phyloP scores from a whole-genome alignment of 768 basidiomycete species.

The Serendipita vermifera region DNA sequence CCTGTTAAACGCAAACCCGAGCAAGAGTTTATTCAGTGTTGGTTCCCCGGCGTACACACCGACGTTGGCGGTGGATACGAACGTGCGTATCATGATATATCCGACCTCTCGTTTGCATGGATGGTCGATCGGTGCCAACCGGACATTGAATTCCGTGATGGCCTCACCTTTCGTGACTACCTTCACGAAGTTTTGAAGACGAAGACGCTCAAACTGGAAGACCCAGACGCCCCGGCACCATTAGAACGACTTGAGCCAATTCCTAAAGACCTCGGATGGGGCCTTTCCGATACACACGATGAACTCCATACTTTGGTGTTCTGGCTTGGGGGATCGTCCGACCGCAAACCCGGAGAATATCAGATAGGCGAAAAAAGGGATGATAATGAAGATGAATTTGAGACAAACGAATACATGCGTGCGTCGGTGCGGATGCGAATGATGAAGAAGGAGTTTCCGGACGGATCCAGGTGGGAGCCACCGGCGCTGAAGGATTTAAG shows the following conservation, averaged over 20 bases:
- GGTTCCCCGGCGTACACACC: conserved; percentile 21
- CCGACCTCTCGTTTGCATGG: conserved; percentile 5
- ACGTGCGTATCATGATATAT: conserved; percentile 6
- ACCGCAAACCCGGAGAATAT: not conserved
- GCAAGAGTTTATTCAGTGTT: conserved; percentile 14
- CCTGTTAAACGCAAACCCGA: not conserved
- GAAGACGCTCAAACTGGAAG: not conserved
- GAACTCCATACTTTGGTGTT: not conserved
- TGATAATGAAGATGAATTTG: not conserved
- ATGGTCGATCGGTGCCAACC: not conserved
- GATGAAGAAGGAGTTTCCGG: not conserved
- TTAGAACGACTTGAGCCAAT: not conserved
- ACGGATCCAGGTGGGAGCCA: not conserved
- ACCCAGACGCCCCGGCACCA: not conserved
- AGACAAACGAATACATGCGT: not conserved
- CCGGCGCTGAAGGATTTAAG: not conserved
- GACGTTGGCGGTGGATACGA: conserved; percentile 17
- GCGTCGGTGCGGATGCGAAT: not conserved
- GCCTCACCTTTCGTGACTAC: not conserved
- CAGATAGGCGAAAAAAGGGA: not conserved
- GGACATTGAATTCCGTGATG: not conserved
- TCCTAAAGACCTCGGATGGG: not conserved
- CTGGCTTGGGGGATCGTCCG: not conserved
- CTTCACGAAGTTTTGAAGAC: not conserved
- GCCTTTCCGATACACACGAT: not conserved